A percentile compares a stretch with the other conserved stretches of the same genome.
phyloP scores from a whole-genome alignment of 2,329 filamentous ascomycete genomes.

The Diaporthe sp. region DNA sequence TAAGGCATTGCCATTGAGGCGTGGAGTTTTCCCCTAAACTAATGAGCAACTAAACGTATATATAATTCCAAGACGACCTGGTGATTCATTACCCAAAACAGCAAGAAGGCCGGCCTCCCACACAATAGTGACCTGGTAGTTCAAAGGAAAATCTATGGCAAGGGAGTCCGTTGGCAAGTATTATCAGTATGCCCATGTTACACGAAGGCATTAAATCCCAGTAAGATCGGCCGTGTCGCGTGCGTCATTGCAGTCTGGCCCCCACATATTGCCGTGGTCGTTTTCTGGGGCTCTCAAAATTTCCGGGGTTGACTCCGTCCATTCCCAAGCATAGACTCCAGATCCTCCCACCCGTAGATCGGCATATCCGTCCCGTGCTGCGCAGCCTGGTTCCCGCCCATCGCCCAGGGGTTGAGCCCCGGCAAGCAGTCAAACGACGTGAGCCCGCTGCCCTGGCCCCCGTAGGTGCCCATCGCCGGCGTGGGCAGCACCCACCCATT shows the following conservation, averaged over 20 bases:
- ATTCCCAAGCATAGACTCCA: slow-evolving; percentile 29
- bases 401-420: background rate
- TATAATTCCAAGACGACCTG: no score
- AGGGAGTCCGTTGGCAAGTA: background rate
- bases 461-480: background rate
- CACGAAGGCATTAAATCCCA: background rate
- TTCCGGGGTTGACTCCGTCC: background rate
- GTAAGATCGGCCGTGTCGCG: no score
- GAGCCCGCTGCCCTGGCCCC: background rate
- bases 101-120: background rate
- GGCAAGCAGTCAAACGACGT: background rate
- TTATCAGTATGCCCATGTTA: background rate
- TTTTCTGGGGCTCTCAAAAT: background rate
- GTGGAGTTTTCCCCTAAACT: no score
- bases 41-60: no score
- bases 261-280: background rate
- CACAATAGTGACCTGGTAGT: background rate
- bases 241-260: background rate
- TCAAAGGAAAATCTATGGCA: background rate
- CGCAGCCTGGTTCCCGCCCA: background rate
- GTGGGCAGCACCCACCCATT: background rate
- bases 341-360: slow-evolving; percentile 15
- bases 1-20: background rate
- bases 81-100: background rate
- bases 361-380: slow-evolving; percentile 17